Evolutionary conservation across 2,329 filamentous ascomycete genomes (phyloP), one percentile per base, ranked within the genome.

Genomic region (Penicillium sp.): DNA sequence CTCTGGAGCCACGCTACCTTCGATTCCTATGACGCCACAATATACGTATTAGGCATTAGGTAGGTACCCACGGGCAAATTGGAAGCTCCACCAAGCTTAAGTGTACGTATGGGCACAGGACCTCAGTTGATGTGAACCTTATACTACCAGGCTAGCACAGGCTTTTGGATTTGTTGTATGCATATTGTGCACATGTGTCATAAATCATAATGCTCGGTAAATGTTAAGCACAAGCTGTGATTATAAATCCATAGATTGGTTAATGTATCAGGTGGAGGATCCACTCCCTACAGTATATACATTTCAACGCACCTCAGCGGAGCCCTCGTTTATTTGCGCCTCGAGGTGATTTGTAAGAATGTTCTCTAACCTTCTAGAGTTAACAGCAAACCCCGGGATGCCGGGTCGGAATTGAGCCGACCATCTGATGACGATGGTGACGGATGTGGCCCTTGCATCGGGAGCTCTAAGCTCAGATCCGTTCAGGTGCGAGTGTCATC

Each of bases 391-490:
- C n/a, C 2, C 19, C 39, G 39, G 4, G 14, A 21, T 19, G 19
- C 4, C 39, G 19, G n/a, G 4, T 21, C 39, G 39, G 39, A 5
- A 41, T 41, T 22, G 7, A 41, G 39, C 19, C 19, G 6, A 41
- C 39, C 4, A 22, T 13, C 19, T 41, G n/a, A 13, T 19, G 16
- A 39, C 16, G 16, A 39, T 14, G 13, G 19, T 41, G 39, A 22
- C 51, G 51, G 51, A n/a, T 47, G 43, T 53, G 43, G 51, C 43
- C 31, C 43, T n/a, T 53, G 43, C 43, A 53, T 22, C 39, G 39
- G 39, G 19, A 41, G 8, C 11, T 11, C 39, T 19, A 7, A n/a
- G 22, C 24, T 47, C 14, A 13, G 19, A n/a, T 9, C 14, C 19
- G 45, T n/a, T n/a, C 19, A 47, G 13, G 31, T 14, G 31, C 29